Percentiles rank a stretch among this genome's conserved stretches.
Evolutionary conservation across 2,329 filamentous ascomycete genomes (phyloP).

Genomic region (Diplodia mutila): DNA sequence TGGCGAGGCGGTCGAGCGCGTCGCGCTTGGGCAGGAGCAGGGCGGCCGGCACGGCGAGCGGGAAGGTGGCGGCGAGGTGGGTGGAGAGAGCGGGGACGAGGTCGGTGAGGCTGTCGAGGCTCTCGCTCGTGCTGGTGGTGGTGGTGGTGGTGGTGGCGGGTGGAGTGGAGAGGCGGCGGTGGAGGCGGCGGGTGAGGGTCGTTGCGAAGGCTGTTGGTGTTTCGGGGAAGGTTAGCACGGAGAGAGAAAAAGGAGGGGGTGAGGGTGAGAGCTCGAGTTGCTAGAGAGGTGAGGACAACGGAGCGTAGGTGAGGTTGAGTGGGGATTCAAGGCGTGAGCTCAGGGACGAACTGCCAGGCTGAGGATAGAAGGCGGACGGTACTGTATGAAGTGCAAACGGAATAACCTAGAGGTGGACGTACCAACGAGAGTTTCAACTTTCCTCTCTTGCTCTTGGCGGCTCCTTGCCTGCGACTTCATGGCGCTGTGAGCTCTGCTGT

Average conservation of each 20-base stretch:
- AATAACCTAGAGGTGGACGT: background rate
- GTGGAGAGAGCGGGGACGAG: constrained; percentile 30
- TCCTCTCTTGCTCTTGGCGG: constrained; percentile 42
- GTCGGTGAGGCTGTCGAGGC: background rate
- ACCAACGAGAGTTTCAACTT: constrained; percentile 32
- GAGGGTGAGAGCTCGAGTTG: background rate
- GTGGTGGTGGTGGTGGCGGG: constrained; percentile 21
- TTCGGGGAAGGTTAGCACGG: background rate
- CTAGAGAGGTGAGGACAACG: background rate
- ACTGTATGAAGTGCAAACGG: background rate
- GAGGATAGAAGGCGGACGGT: background rate
- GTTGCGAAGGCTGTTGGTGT: constrained; percentile 41
- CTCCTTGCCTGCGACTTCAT: background rate
- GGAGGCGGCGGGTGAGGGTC: constrained; percentile 34
- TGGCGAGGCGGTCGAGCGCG: constrained; percentile 61
- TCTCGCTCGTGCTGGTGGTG: background rate
- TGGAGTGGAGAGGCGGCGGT: constrained; percentile 3
- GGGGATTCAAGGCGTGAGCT: background rate
- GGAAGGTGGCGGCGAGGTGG: constrained; percentile 47
- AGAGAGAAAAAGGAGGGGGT: too few species aligned
- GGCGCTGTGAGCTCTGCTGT: background rate
- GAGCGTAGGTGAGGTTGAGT: background rate
- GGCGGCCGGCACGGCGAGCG: constrained; percentile 32
- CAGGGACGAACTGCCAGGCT: background rate
- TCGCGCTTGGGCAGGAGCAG: constrained; percentile 42